phyloP scores from a whole-genome alignment of 2,329 filamentous ascomycete genomes.

The Aureobasidium melanogenum region DNA sequence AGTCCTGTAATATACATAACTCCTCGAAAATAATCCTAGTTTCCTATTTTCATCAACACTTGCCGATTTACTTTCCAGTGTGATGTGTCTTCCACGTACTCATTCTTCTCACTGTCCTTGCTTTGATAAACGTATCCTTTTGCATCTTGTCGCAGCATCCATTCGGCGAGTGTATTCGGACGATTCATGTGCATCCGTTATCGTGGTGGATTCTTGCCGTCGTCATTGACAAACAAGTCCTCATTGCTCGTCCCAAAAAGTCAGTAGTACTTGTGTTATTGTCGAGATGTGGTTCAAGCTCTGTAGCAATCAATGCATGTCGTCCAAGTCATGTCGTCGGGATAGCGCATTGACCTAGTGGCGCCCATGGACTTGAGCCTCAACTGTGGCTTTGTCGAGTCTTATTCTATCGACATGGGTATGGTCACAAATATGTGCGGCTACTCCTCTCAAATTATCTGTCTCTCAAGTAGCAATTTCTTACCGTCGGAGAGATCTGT shows the following conservation, averaged over 20 bases:
- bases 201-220: not conserved
- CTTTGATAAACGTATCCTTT: too few relatives aligned
- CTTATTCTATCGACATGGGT: not conserved
- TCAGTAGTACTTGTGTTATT: not conserved
- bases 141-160: not conserved
- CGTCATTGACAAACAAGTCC: too few relatives aligned
- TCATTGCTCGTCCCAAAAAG: not conserved
- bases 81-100: not conserved
- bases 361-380: not conserved
- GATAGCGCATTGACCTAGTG: not conserved
- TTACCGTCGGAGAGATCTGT: too few relatives aligned
- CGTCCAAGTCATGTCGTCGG: not conserved
- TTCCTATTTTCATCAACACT: not conserved
- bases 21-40: slow-evolving; percentile 10
- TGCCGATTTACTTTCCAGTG: not conserved
- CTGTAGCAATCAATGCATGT: not conserved
- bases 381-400: not conserved
- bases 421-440: not conserved
- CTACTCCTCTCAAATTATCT: not conserved
- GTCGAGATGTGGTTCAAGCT: not conserved
- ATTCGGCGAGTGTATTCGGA: not conserved
- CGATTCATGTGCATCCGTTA: not conserved
- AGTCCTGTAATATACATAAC: slow-evolving; percentile 9
- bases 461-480: not conserved
- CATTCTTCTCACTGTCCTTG: too few relatives aligned